phyloP scores from a whole-genome alignment of 129 eudicot genomes.

The Apium graveolens region DNA sequence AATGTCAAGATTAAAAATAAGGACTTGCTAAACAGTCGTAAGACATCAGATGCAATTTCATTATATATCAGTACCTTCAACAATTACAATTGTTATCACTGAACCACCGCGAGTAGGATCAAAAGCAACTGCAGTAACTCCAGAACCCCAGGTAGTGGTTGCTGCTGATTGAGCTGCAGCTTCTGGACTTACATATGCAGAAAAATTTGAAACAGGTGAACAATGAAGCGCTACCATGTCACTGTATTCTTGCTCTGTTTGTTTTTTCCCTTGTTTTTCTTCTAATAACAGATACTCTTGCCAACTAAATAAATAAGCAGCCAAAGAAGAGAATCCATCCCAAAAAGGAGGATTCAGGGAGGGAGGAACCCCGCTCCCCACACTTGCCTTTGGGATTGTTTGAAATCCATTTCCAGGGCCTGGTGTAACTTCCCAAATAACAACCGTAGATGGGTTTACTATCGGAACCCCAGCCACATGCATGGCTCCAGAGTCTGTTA shows the following conservation, averaged over 20 bases:
- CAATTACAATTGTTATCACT: constrained; percentile 85
- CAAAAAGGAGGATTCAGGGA: constrained; percentile 78
- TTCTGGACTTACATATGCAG: constrained; percentile 97
- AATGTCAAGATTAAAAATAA: not conserved
- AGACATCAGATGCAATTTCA: not conserved
- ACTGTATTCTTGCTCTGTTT: constrained; percentile 55
- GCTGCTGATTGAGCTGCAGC: constrained; percentile 92
- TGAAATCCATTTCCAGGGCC: constrained; percentile 97
- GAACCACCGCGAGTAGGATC: constrained; percentile 99
- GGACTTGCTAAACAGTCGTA: not conserved
- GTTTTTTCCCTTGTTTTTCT: constrained; percentile 73
- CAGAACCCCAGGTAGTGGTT: constrained; percentile 98
- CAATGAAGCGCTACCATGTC: constrained; percentile 83
- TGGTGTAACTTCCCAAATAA: constrained; percentile 97
- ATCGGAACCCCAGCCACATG: constrained; percentile 99
- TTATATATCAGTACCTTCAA: constrained; percentile 53
- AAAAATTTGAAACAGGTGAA: constrained; percentile 94
- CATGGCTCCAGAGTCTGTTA: constrained; percentile 92
- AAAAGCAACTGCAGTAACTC: constrained; percentile 96
- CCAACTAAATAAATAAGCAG: constrained; percentile 85
- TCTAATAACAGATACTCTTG: constrained; percentile 72
- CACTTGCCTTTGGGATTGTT: constrained; percentile 65
- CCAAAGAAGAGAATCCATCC: constrained; percentile 87
- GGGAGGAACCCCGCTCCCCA: constrained; percentile 69
- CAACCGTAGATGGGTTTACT: constrained; percentile 98